phyloP scores from a whole-genome alignment of 1,139 yeast species.

The Yamadazyma dushanensis region DNA sequence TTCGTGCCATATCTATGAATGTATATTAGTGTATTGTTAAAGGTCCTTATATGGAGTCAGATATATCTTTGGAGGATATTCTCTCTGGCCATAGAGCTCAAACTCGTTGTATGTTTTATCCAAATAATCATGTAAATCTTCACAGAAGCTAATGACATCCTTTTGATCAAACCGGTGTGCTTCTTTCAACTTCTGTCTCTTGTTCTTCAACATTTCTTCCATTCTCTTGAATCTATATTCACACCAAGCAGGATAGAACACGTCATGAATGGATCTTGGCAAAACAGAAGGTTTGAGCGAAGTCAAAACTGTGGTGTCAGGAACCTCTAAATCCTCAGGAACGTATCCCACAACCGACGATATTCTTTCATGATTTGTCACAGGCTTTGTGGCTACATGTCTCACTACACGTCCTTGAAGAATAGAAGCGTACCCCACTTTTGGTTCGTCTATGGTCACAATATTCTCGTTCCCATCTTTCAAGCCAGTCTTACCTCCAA shows the following conservation, averaged over 20 bases:
- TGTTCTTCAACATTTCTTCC: constrained; percentile 28
- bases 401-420: constrained; percentile 35
- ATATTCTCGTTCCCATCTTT: constrained; percentile 29
- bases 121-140: constrained; percentile 36
- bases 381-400: constrained; percentile 35
- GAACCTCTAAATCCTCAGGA: constrained; percentile 35
- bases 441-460: constrained; percentile 31
- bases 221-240: constrained; percentile 40
- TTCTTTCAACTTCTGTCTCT: constrained; percentile 22
- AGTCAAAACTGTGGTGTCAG: constrained; percentile 42
- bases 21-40: not conserved
- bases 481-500: constrained; percentile 36
- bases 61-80: constrained; percentile 17
- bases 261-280: constrained; percentile 37
- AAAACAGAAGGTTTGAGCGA: constrained; percentile 43
- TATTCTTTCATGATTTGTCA: constrained; percentile 32
- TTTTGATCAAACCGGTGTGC: constrained; percentile 38
- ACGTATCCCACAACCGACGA: constrained; percentile 45
- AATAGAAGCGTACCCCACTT: constrained; percentile 32
- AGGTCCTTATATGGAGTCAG: constrained; percentile 17
- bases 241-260: constrained; percentile 48
- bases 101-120: constrained; percentile 43
- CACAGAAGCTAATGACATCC: constrained; percentile 31
- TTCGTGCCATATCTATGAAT: constrained; percentile 18
- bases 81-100: constrained; percentile 32